Conservation (phyloP, 352 stramenopile species). For the Phytophthora agathidicida region DNA sequence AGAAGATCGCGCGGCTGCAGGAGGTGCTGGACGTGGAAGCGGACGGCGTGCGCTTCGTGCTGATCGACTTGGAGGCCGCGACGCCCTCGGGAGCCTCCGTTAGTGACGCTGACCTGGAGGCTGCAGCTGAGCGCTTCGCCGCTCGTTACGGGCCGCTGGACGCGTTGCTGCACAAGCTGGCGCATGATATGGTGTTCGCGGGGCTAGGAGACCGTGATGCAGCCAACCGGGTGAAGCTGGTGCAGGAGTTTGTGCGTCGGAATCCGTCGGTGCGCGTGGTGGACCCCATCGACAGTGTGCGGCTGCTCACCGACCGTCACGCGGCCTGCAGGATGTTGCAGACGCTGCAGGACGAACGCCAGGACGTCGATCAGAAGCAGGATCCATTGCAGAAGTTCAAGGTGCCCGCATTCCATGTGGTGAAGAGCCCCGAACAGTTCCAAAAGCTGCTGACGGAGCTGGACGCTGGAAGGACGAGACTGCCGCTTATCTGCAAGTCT, state of each 20-base stretch:
- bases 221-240: conserved; percentile 49
- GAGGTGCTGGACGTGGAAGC: conserved; percentile 53
- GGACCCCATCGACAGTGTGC: conserved; percentile 73
- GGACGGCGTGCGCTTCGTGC: conserved; percentile 69
- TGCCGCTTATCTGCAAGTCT: conserved; percentile 87
- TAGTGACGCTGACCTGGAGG: conserved; percentile 32
- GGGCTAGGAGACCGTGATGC: conserved; percentile 54
- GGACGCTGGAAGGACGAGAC: conserved; percentile 39
- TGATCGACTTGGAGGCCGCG: conserved; percentile 72
- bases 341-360: conserved; percentile 26
- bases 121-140: conserved; percentile 27
- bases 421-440: conserved; percentile 47
- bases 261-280: conserved; percentile 63
- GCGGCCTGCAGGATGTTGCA: conserved; percentile 61
- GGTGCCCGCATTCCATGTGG: conserved; percentile 58
- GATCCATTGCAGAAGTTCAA: conserved; percentile 36
- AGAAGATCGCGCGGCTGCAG: conserved; percentile 82
- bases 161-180: conserved; percentile 81
- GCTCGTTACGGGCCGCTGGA: conserved; percentile 56
- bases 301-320: conserved; percentile 72
- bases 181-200: conserved; percentile 85
- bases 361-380: conserved; percentile 1
- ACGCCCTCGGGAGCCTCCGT: conserved; percentile 21
- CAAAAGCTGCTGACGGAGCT: conserved; percentile 43
- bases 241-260: conserved; percentile 49